Percentiles rank a stretch among this genome's conserved stretches.
These are phyloP conservation scores for Drechslerella stenobrocha DNA, from an alignment of 2,329 filamentous ascomycete species.

Conservation along the genomic window DNA sequence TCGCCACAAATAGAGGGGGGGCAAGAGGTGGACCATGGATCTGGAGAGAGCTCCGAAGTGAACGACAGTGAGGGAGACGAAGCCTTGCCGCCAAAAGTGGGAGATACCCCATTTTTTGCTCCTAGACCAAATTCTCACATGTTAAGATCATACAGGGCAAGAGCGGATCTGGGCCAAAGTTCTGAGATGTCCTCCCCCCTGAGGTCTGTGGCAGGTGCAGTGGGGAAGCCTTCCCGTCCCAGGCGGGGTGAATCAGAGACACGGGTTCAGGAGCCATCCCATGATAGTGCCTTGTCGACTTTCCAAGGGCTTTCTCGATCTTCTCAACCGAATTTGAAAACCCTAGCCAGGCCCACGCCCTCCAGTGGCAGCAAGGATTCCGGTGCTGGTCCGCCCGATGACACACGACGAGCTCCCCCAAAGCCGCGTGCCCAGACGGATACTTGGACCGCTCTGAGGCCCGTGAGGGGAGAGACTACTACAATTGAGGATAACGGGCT, in stretches of 20 bases:
- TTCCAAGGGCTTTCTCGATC: no score
- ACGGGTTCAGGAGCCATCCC: not conserved
- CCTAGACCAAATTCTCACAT: conserved; percentile 34
- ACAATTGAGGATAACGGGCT: conserved; percentile 24
- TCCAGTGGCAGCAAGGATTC: no score
- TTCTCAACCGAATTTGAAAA: no score
- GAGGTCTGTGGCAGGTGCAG: no score
- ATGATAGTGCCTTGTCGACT: not conserved
- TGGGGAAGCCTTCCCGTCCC: no score
- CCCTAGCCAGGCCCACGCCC: no score
- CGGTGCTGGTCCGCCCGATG: no score
- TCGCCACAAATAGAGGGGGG: conserved; percentile 7
- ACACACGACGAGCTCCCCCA: conserved; percentile 3
- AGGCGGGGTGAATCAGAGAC: not conserved
- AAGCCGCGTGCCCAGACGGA: not conserved
- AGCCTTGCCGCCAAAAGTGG: conserved; percentile 25
- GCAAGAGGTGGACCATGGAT: conserved; percentile 2
- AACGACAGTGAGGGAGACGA: conserved; percentile 9
- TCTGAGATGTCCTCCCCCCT: conserved; percentile 5
- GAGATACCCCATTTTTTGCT: conserved; percentile 22
- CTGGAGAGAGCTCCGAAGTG: not conserved
- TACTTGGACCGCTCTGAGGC: not conserved
- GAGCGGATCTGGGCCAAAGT: conserved; percentile 7
- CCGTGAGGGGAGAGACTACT: not conserved
- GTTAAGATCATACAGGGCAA: conserved; percentile 22